A percentile compares a stretch with the other conserved stretches of the same genome.
These are phyloP conservation scores for Candida ipomoeae DNA, from an alignment of 805 yeast species.

Conservation along the genomic window DNA sequence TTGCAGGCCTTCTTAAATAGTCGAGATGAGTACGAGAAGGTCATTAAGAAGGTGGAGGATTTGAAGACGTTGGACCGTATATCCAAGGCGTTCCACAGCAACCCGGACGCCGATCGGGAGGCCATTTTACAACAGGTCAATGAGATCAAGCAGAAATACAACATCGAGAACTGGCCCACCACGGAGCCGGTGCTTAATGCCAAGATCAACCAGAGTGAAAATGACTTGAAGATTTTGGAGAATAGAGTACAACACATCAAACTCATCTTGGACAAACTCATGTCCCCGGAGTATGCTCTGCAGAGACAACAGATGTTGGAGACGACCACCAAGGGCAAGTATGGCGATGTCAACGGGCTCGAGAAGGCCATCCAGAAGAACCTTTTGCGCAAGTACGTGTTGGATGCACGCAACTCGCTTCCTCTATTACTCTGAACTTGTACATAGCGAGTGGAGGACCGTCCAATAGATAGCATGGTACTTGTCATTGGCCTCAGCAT, in stretches of 20 bases:
- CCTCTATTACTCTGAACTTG: conserved; percentile 5
- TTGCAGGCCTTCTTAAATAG: conserved; percentile 51
- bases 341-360: conserved; percentile 28
- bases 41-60: conserved; percentile 35
- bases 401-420: conserved; percentile 25
- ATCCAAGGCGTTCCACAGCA: conserved; percentile 23
- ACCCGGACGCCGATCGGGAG: conserved; percentile 21
- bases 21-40: conserved; percentile 25
- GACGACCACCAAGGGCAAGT: conserved; percentile 21
- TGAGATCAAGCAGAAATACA: conserved; percentile 34
- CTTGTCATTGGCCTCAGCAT: no score
- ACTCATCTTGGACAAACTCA: conserved; percentile 34
- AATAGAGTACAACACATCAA: conserved; percentile 31
- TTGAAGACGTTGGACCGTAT: conserved; percentile 33
- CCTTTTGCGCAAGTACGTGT: conserved; percentile 60
- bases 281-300: conserved; percentile 26
- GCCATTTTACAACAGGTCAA: conserved; percentile 29
- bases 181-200: conserved; percentile 36
- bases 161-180: conserved; percentile 39
- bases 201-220: conserved; percentile 24
- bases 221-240: conserved; percentile 27
- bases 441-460: conserved; percentile 2
- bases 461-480: no score
- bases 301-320: conserved; percentile 23
- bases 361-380: conserved; percentile 50